Percentiles rank a stretch among this genome's conserved stretches.
Evolutionary conservation across 2,329 filamentous ascomycete species (phyloP).

Genomic region (Fusarium sarcochroum): DNA sequence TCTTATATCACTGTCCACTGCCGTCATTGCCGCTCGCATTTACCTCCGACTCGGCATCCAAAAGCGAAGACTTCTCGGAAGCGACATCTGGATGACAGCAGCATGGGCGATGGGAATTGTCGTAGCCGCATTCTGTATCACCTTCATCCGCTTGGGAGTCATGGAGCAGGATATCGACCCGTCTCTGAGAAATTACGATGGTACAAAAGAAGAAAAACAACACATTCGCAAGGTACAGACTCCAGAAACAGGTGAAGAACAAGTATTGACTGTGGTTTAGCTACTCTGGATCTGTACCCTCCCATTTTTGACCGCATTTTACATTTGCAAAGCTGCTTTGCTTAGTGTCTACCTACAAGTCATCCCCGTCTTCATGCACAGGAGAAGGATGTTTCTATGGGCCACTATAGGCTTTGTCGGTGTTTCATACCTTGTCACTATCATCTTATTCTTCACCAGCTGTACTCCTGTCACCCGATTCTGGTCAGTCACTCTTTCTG

Average conservation of each 20-base stretch:
- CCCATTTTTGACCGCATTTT: conserved; percentile 31
- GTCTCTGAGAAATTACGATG: background rate
- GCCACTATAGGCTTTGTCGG: conserved; percentile 3
- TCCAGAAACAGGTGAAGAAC: fast-evolving
- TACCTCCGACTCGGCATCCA: conserved; percentile 35
- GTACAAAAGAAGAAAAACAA: background rate
- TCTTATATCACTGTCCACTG: conserved; percentile 22
- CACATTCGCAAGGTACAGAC: background rate
- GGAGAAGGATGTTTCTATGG: conserved; percentile 26
- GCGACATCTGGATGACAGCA: conserved; percentile 25
- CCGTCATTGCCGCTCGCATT: conserved; percentile 31
- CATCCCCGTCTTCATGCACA: conserved; percentile 29
- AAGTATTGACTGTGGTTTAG: background rate
- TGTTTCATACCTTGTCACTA: background rate
- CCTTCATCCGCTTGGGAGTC: conserved; percentile 8
- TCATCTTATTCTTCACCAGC: conserved; percentile 5
- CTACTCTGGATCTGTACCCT: conserved; percentile 28
- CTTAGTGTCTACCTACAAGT: conserved; percentile 27
- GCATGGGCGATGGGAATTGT: conserved; percentile 22
- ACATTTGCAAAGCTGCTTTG: conserved; percentile 33
- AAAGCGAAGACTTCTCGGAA: conserved; percentile 18
- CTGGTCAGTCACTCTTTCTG: conserved; percentile 8
- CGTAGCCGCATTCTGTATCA: conserved; percentile 1
- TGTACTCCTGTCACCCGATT: conserved; percentile 24
- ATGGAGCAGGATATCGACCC: conserved; percentile 19